Percentiles rank a stretch among this genome's conserved stretches.
These are phyloP conservation scores for Drechslerella coelobrocha DNA, from an alignment of 2,329 filamentous ascomycete genomes.

Conservation along the genomic window DNA sequence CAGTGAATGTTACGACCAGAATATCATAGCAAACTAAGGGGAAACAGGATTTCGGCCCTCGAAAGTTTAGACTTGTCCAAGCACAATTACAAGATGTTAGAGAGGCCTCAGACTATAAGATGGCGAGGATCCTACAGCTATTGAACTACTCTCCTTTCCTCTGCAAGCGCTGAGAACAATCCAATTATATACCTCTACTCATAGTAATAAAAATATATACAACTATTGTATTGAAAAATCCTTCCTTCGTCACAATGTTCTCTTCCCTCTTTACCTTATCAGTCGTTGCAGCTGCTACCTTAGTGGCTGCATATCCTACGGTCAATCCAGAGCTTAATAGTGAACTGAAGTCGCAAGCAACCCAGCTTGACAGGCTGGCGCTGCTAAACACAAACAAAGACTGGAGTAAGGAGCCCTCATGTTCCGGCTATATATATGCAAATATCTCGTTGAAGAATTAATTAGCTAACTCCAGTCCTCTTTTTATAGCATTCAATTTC, in stretches of 20 bases:
- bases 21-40: too few species aligned
- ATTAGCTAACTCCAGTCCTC: not conserved
- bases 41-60: too few species aligned
- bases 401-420: constrained; percentile 57
- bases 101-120: too few species aligned
- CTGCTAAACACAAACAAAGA: constrained; percentile 59
- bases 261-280: not conserved
- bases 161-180: too few species aligned
- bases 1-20: too few species aligned
- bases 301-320: constrained; percentile 19
- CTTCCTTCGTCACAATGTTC: not conserved
- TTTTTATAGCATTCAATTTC: constrained; percentile 61
- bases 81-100: too few species aligned
- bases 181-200: too few species aligned
- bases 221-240: not conserved
- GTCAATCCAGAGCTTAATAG: constrained; percentile 58
- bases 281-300: not conserved
- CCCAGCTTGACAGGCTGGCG: constrained; percentile 60
- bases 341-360: constrained; percentile 59
- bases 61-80: too few species aligned
- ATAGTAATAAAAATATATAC: not conserved
- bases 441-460: not conserved
- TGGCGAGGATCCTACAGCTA: too few species aligned
- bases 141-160: too few species aligned
- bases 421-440: too few species aligned